These are phyloP conservation scores for Protomyces pachydermus DNA, from an alignment of 1,139 yeast species.

Conservation along the genomic window DNA sequence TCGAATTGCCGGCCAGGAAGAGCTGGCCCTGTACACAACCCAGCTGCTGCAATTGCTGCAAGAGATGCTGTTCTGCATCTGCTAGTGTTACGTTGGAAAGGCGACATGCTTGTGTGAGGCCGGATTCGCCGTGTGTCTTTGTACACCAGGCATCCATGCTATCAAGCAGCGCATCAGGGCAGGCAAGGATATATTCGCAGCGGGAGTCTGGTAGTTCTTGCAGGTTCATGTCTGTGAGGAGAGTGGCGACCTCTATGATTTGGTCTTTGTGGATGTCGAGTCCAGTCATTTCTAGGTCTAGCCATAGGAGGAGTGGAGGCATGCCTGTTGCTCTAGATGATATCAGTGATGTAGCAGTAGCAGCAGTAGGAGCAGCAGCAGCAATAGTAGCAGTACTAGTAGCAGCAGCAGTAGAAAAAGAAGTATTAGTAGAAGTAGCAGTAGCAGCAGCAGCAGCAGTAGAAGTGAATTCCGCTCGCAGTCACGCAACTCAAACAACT, in stretches of 20 bases:
- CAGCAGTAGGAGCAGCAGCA: too few relatives aligned
- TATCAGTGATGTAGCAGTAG: too few relatives aligned
- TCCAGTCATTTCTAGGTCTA: conserved; percentile 68
- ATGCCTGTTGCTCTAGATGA: not conserved
- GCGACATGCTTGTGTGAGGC: conserved; percentile 25
- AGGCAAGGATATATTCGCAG: conserved; percentile 76
- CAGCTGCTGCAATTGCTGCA: conserved; percentile 55
- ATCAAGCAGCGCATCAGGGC: conserved; percentile 59
- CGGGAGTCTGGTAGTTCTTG: conserved; percentile 61
- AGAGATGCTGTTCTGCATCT: conserved; percentile 60
- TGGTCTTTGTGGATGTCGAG: conserved; percentile 61
- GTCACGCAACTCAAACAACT: not conserved
- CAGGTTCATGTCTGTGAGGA: conserved; percentile 77
- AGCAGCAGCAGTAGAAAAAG: too few relatives aligned
- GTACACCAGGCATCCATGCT: conserved; percentile 83
- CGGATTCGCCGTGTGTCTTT: conserved; percentile 57
- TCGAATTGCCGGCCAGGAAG: conserved; percentile 81
- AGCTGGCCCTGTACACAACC: conserved; percentile 53
- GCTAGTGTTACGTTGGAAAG: conserved; percentile 35
- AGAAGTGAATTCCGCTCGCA: not conserved
- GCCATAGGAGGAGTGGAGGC: conserved; percentile 5
- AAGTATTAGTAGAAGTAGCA: too few relatives aligned
- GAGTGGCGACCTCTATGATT: conserved; percentile 87
- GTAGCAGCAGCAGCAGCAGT: too few relatives aligned
- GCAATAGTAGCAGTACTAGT: too few relatives aligned